Conservation (phyloP, 1,284 basidiomycete genomes). For the Cryptococcus sp. region DNA sequence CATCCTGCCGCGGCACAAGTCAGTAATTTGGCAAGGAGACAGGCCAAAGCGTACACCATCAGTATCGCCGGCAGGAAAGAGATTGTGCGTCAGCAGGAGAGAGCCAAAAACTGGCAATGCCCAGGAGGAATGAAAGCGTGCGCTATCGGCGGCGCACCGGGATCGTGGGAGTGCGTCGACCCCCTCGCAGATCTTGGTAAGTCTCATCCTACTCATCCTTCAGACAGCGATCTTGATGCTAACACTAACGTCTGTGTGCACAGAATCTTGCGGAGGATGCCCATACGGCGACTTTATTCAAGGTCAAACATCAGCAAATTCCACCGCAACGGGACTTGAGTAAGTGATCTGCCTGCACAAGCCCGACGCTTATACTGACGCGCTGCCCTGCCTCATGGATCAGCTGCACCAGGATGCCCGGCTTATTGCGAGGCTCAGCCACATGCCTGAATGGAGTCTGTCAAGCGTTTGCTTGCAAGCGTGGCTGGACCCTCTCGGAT, state of each 20-base stretch:
- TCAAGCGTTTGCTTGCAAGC: constrained; percentile 16
- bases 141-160: constrained; percentile 8
- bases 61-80: too few species aligned
- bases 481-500: constrained; percentile 9
- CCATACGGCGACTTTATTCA: constrained; percentile 12
- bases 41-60: not conserved
- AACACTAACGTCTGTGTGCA: not conserved
- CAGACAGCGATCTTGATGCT: not conserved
- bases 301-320: not conserved
- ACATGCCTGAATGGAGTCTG: constrained; percentile 13
- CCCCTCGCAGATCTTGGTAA: constrained; percentile 12
- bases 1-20: constrained; percentile 11
- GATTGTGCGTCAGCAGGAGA: not conserved
- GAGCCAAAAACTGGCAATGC: constrained; percentile 10
- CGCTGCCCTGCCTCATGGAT: not conserved
- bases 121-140: constrained; percentile 16
- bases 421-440: constrained; percentile 10
- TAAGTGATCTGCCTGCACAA: constrained; percentile 1
- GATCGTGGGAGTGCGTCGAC: constrained; percentile 21
- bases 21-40: constrained; percentile 6
- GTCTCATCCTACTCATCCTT: not conserved
- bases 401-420: constrained; percentile 14
- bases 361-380: not conserved
- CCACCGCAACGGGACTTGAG: constrained; percentile 14
- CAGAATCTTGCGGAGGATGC: constrained; percentile 20